Evolutionary conservation across 192 early-diverging fungal species (phyloP), one percentile per base, ranked within the genome.

Genomic region (Coemansia sp.): DNA sequence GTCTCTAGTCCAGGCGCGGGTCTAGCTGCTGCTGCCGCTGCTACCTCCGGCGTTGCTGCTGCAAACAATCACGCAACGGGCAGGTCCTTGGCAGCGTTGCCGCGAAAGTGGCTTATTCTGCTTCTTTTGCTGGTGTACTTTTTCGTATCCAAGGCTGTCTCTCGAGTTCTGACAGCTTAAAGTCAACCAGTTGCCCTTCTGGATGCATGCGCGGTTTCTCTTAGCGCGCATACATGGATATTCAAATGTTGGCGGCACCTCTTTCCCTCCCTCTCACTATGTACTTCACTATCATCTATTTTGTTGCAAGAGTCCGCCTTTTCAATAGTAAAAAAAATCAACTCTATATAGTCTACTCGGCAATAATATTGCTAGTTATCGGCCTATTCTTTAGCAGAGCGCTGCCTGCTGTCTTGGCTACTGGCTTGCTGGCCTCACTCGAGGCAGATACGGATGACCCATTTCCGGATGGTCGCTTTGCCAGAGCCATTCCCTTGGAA

Each of bases 51-150:
- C 5, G 49, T 52, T 22, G 65, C 60, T 27, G 65, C 46, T 27
- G 54, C 20, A 36, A 64, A 62, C 61, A 52, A 46, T 51, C n/a
- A 43, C 52, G 62, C 63, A 11, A 66, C 71, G n/a, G 70, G 67
- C 5, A 46, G 62, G 34, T 42, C 71, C 16, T 42, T 76, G 67
- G 49, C 80, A 0, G 63, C 67, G 11, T 42, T 72, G 52, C 70
- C 80, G 24, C 67, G 80, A 60, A 82, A 77, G 65, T 82, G 80
- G 80, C 64, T 82, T 66, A 74, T 82, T 65, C 59, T 82, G 29
- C 52, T 82, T 41, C 69, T 82, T 12, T 34, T 82, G 27, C 61
- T 82, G 43, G 80, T 73, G 27, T 82, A 82, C 63, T 66, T 82
- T 40, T 75, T 82, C 64, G 75, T 73, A 9, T 82, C 80, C 20